These are phyloP conservation scores for Symbiodinium pilosum DNA, from an alignment of 73 alveolate genomes.

Conservation along the genomic window DNA sequence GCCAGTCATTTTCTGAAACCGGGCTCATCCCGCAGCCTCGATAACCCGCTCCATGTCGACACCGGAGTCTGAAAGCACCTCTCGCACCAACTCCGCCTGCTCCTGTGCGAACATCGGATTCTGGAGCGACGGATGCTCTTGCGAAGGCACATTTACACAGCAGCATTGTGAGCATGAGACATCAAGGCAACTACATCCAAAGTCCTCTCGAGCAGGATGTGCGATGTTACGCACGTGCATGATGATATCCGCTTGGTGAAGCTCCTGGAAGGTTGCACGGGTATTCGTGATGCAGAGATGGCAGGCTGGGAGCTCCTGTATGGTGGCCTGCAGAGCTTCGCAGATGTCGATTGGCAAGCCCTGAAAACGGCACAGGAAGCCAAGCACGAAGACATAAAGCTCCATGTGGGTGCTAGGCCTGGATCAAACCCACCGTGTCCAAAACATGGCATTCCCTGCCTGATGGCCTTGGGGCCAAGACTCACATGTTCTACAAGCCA, in stretches of 20 bases:
- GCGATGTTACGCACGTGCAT: slow-evolving; percentile 93
- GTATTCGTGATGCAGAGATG: not conserved
- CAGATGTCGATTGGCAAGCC: slow-evolving; percentile 35
- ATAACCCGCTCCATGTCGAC: slow-evolving; percentile 35
- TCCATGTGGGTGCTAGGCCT: not conserved
- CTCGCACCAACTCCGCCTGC: slow-evolving; percentile 28
- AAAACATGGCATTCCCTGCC: slow-evolving; percentile 60
- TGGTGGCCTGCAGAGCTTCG: slow-evolving; percentile 64
- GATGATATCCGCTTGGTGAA: slow-evolving; percentile 42
- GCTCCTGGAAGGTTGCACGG: not conserved
- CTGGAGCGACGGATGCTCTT: too few species aligned
- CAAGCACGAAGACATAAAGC: too few species aligned
- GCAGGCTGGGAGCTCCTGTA: slow-evolving; percentile 1
- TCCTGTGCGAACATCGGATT: slow-evolving; percentile 33
- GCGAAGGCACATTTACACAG: too few species aligned
- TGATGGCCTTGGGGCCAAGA: slow-evolving; percentile 12
- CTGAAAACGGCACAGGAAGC: not conserved
- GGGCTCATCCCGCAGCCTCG: not conserved
- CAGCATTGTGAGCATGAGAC: too few species aligned
- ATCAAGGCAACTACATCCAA: not conserved
- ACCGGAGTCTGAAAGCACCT: slow-evolving; percentile 1
- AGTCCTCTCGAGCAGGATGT: slow-evolving; percentile 68
- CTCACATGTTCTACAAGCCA: too few species aligned
- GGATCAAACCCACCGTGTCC: slow-evolving; percentile 75
- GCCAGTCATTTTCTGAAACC: not conserved